Conservation (phyloP, 2,329 filamentous ascomycete species). For the Clathrospora elynae region DNA sequence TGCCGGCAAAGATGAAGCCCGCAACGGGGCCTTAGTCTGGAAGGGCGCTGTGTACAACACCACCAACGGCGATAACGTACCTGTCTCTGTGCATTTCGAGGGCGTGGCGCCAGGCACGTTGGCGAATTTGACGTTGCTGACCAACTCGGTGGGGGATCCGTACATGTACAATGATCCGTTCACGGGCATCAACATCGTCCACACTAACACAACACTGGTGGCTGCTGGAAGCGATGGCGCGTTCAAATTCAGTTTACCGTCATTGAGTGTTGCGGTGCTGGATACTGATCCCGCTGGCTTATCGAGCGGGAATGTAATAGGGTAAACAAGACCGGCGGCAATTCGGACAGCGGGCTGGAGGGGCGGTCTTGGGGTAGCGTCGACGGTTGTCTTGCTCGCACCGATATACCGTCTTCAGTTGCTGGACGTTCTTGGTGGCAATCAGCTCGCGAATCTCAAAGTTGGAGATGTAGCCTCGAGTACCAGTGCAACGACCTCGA, state of each 20-base stretch:
- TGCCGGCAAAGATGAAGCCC: slow-evolving; percentile 46
- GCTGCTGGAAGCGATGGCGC: slow-evolving; percentile 50
- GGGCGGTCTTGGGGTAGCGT: too few relatives aligned
- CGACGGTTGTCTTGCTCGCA: too few relatives aligned
- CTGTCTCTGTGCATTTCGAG: slow-evolving; percentile 37
- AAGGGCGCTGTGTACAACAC: slow-evolving; percentile 58
- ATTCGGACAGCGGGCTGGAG: too few relatives aligned
- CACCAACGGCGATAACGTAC: slow-evolving; percentile 38
- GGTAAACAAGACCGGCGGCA: too few relatives aligned
- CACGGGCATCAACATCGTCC: slow-evolving; percentile 55
- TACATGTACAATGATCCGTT: slow-evolving; percentile 50
- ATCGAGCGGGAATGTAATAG: too few relatives aligned
- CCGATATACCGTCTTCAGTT: too few relatives aligned
- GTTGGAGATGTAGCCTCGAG: slow-evolving; percentile 48
- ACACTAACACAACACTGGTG: slow-evolving; percentile 24
- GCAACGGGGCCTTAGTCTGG: slow-evolving; percentile 46
- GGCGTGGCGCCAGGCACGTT: slow-evolving; percentile 34
- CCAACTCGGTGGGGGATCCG: slow-evolving; percentile 48
- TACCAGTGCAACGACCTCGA: slow-evolving; percentile 46
- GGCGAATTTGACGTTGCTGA: slow-evolving; percentile 51
- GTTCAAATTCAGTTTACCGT: slow-evolving; percentile 60
- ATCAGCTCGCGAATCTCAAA: slow-evolving; percentile 45
- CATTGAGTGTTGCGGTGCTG: slow-evolving; percentile 62
- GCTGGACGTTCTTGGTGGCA: slow-evolving; percentile 2
- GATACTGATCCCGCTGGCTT: slow-evolving; percentile 43